Base-by-base conservation (phyloP, 2,329 filamentous ascomycete species). In the Epichloe hybrida region DNA sequence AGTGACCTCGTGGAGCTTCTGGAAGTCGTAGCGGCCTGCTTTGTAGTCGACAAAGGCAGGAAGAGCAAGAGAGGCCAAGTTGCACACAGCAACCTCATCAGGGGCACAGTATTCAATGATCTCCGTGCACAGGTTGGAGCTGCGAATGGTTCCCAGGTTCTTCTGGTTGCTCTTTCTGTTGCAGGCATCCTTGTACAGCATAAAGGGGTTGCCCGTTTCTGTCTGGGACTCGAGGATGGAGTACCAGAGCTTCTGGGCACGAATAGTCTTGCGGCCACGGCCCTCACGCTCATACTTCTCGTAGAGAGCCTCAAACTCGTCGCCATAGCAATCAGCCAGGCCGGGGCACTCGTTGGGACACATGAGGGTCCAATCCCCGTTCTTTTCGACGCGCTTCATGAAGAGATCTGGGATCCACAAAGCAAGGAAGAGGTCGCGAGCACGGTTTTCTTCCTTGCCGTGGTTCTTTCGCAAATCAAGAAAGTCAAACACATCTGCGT, bases 111-210 rank as follows among this genome's bases (percentile, higher is more conserved):
- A 98, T 75, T 98, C 93, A 57, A 98, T 80, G 61, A 98, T 98
- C 72, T 98, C 93, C 48, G 91, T 97, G 82, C 93, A 98, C 46
- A 98, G 78, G 71, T 98, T 98, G 64, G 93, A 98, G 77, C 88
- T 96, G 70, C 89, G 89, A 62, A 98, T 98, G 55, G 90, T 96
- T 58, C 93, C 93, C 35, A 98, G 79, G 72, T 98, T 98, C 84
- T 98, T 97, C 76, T 98, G 93, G 80, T 98, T 98, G 78, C 90
- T 96, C 85, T 98, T 98, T 69, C 83, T 83, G 81, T 98, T 98
- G 81, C 86, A 91, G 64, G 84, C 80, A 72, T 98, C 93, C 79
- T 98, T 98, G 83, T 98, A 98, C 54, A 97, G 83, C 88, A 98
- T 98, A 74, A 95, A 98, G 46, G 93, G 93, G 72, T 95, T 97